phyloP scores from a whole-genome alignment of 768 basidiomycete species.

The Tephrocybe sp. region DNA sequence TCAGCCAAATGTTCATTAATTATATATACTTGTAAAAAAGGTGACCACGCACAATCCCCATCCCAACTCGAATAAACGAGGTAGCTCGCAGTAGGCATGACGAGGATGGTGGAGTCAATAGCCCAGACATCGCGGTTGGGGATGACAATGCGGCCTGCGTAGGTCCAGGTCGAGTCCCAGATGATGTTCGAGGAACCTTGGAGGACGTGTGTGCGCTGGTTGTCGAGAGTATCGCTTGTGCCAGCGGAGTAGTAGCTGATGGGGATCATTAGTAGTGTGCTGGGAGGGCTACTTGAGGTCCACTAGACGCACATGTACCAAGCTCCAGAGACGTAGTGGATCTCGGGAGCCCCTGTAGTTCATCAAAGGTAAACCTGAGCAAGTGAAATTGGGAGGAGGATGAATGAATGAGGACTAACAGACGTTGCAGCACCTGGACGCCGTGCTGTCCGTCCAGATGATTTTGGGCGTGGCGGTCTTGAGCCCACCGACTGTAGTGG shows the following conservation, averaged over 20 bases:
- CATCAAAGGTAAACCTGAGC: not conserved
- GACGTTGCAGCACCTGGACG: conserved; percentile 29
- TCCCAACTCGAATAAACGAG: conserved; percentile 35
- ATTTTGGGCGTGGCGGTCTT: conserved; percentile 34
- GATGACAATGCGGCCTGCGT: conserved; percentile 30
- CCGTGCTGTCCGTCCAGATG: conserved; percentile 29
- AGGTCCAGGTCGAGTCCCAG: conserved; percentile 33
- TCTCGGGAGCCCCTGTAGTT: conserved; percentile 32
- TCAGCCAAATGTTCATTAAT: not conserved
- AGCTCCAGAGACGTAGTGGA: conserved; percentile 29
- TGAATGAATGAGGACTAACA: conserved; percentile 17
- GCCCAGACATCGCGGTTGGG: conserved; percentile 35
- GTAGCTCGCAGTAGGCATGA: conserved; percentile 24
- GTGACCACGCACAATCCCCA: conserved; percentile 28
- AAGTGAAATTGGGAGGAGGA: not conserved
- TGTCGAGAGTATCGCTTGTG: conserved; percentile 29
- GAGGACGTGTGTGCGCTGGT: conserved; percentile 32
- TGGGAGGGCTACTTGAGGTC: too few relatives aligned
- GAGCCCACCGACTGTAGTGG: conserved; percentile 30
- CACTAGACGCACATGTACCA: conserved; percentile 38
- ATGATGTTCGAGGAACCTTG: conserved; percentile 30
- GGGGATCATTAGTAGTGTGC: not conserved
- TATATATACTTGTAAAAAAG: not conserved
- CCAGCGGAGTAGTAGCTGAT: conserved; percentile 32
- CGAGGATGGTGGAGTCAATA: conserved; percentile 32